Evolutionary conservation across 345 rosid genomes (phyloP).

Genomic region (Lepidium africanum): DNA sequence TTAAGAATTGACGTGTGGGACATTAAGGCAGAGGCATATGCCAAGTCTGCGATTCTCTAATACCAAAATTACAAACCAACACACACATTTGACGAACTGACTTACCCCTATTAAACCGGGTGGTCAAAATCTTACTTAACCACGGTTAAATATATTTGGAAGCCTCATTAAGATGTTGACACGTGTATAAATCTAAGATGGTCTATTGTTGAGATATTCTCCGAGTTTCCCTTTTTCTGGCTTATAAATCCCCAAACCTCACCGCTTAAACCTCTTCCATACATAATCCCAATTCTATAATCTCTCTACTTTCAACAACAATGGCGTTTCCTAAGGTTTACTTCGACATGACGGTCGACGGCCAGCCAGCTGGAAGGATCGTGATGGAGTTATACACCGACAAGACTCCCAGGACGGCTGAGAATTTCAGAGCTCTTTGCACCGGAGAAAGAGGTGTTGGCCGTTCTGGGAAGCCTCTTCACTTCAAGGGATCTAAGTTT

Average conservation of each 20-base stretch:
- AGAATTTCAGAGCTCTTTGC: constrained; percentile 85
- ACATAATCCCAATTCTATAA: not conserved
- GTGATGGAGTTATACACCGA: constrained; percentile 72
- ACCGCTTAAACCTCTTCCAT: constrained; percentile 19
- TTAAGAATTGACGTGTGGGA: no score
- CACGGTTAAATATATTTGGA: constrained; percentile 15
- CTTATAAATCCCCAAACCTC: constrained; percentile 21
- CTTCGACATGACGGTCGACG: constrained; percentile 55
- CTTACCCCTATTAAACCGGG: constrained; percentile 12
- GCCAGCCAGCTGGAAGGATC: constrained; percentile 41
- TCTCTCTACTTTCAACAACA: not conserved
- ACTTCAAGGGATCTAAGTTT: constrained; percentile 71
- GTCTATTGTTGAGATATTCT: not conserved
- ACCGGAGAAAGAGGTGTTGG: constrained; percentile 71
- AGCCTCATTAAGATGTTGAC: constrained; percentile 21
- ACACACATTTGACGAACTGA: not conserved
- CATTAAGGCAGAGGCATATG: constrained; percentile 1
- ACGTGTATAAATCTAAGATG: constrained; percentile 24
- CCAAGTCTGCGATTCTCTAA: constrained; percentile 17
- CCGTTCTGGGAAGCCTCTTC: constrained; percentile 56
- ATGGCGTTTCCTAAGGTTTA: constrained; percentile 56
- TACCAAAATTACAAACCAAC: no score
- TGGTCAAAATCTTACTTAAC: constrained; percentile 25
- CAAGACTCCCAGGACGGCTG: constrained; percentile 48
- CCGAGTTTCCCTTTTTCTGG: not conserved